Base-by-base conservation (phyloP, 805 yeast genomes). In the Pichia membranifaciens region DNA sequence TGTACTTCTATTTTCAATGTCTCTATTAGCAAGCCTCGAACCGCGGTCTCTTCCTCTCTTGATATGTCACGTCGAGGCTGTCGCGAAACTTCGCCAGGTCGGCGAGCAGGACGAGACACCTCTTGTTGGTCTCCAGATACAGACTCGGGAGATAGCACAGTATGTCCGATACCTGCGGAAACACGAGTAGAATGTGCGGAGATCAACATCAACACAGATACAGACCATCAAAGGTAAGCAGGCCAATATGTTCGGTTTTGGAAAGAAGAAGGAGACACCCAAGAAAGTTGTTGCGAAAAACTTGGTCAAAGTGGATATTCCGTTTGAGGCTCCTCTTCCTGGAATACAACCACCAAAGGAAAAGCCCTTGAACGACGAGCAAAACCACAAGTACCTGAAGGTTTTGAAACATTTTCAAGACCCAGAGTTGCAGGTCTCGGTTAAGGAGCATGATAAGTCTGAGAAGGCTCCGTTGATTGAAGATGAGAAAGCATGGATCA, bases 401-500 rank as follows among this genome's bases (percentile, higher is more conserved):
- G 85, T 90, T 4, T 69, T 82, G 47, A 62, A 68, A 40, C 81
- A 87, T 65, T 86, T 88, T 62, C 73, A 72, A 50, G 59, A 75
- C 52, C 70, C 78, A 7, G 77, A 67, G 4, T 62, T 84, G 42
- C 61, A 57, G 21, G 60, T 83, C 12, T 79, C 85, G 2, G 60
- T 67, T 12, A 66, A 66, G 20, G 87, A 81, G 57, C 73, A 74
- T 20, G 43, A 48, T 29, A 65, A 65, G 20, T 61, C 64, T 1
- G 64, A 64, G n/a, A 63, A 65, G 43, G 61, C 60, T 37, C 67
- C 73, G 1, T 59, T 74, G 39, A 62, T 61, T 48, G 65, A 61
- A 18, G 69, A 69, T 39, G 99, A 93, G 65, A 84, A 81, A 64
- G 83, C 96, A 0, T 93, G 99, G 99, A 71, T 93, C 47, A 86